Percentiles rank a stretch among this genome's conserved stretches.
phyloP scores from a whole-genome alignment of 768 basidiomycete species.

The Rhizopogon vulgaris region DNA sequence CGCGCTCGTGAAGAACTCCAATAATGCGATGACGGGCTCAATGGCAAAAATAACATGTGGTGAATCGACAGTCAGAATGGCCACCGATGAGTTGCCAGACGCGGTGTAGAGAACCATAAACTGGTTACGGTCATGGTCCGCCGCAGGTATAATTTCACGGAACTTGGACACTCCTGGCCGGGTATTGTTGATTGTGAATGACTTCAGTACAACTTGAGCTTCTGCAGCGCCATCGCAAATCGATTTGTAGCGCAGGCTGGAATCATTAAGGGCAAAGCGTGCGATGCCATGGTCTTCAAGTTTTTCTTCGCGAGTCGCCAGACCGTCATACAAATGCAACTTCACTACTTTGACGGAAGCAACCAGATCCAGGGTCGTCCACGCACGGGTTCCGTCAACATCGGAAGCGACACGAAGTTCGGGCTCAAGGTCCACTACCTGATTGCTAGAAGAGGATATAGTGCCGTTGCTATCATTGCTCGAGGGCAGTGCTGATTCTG shows the following conservation, averaged over 20 bases:
- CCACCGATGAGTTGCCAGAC: constrained; percentile 62
- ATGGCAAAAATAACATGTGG: constrained; percentile 90
- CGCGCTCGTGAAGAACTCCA: constrained; percentile 74
- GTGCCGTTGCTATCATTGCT: constrained; percentile 2
- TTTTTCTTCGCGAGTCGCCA: constrained; percentile 48
- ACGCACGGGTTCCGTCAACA: constrained; percentile 28
- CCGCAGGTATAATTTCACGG: constrained; percentile 92
- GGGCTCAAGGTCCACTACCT: constrained; percentile 35
- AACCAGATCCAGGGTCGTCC: constrained; percentile 68
- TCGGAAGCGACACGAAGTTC: constrained; percentile 40
- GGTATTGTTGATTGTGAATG: constrained; percentile 89
- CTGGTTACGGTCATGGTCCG: constrained; percentile 81
- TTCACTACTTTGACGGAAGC: constrained; percentile 68
- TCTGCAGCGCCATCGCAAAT: constrained; percentile 81
- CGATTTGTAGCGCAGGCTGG: constrained; percentile 71
- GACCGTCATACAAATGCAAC: constrained; percentile 78
- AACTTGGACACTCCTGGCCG: constrained; percentile 77
- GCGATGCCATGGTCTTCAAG: constrained; percentile 79
- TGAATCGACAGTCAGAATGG: constrained; percentile 84
- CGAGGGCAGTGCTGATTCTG: constrained; percentile 18
- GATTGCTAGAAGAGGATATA: constrained; percentile 3
- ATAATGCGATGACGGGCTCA: constrained; percentile 84
- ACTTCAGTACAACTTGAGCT: constrained; percentile 81
- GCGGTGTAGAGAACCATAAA: constrained; percentile 90
- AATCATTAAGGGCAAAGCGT: constrained; percentile 77